A percentile compares a stretch with the other conserved stretches of the same genome.
These are phyloP conservation scores for Fusarium sp. DNA, from an alignment of 2,329 filamentous ascomycete species.

Conservation along the genomic window DNA sequence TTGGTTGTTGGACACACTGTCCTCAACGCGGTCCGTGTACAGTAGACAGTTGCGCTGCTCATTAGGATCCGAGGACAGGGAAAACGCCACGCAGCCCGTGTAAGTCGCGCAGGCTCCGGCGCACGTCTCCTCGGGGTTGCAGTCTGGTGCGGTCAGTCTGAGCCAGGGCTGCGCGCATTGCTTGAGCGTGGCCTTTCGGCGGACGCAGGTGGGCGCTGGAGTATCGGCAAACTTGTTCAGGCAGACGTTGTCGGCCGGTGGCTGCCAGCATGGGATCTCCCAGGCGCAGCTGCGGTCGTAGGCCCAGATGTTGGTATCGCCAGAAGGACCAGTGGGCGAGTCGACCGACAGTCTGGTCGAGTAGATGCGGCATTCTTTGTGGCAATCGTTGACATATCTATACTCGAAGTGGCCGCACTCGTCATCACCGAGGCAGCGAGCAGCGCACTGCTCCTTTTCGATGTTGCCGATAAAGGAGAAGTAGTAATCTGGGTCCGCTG, in stretches of 20 bases:
- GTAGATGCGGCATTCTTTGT: slow-evolving; percentile 3
- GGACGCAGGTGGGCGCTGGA: not conserved
- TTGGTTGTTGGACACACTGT: no score
- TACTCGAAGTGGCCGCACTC: not conserved
- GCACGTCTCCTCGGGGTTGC: not conserved
- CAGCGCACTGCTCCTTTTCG: slow-evolving; percentile 1
- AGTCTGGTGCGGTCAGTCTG: not conserved
- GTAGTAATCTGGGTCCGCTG: not conserved
- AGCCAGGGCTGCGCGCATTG: slow-evolving; percentile 2
- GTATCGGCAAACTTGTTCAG: slow-evolving; percentile 4
- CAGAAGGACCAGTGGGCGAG: not conserved
- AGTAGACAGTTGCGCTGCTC: slow-evolving; percentile 1
- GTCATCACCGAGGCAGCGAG: not conserved
- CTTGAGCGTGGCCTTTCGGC: slow-evolving; percentile 5
- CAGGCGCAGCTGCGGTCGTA: slow-evolving; percentile 2
- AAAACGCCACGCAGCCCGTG: not conserved
- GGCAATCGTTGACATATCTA: not conserved
- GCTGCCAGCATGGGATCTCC: not conserved
- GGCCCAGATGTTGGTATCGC: not conserved
- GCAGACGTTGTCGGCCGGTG: not conserved
- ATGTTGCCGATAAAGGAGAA: slow-evolving; percentile 1
- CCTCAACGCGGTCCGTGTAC: slow-evolving; percentile 3
- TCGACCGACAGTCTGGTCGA: not conserved
- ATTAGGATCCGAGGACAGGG: not conserved
- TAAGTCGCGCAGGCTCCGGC: not conserved